phyloP scores from a whole-genome alignment of 352 stramenopile species.

The Phytophthora meadii region DNA sequence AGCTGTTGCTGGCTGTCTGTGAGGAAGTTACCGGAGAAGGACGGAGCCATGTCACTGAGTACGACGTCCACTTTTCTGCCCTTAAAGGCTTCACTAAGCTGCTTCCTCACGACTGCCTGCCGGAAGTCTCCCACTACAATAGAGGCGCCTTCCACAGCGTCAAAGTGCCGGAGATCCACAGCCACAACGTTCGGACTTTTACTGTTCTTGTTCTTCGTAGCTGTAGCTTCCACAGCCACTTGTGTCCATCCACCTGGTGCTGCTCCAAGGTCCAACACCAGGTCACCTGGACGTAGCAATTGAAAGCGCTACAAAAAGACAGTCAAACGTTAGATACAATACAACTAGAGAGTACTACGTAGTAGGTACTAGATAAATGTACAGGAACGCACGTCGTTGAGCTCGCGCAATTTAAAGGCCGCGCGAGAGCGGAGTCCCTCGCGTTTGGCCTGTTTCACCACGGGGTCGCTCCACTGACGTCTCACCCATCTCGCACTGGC shows the following conservation, averaged over 20 bases:
- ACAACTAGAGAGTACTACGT: no score
- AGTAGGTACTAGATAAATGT: background rate
- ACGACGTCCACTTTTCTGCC: conserved; percentile 74
- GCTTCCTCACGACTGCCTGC: conserved; percentile 50
- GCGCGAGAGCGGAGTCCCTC: conserved; percentile 82
- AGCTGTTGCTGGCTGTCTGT: conserved; percentile 82
- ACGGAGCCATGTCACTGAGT: conserved; percentile 90
- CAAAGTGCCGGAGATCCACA: conserved; percentile 76
- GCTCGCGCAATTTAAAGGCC: conserved; percentile 84
- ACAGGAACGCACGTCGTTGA: conserved; percentile 61
- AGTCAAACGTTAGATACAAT: no score
- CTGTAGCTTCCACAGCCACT: conserved; percentile 70
- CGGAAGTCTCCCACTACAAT: conserved; percentile 88
- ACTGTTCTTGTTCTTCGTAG: conserved; percentile 21
- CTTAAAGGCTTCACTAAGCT: conserved; percentile 62
- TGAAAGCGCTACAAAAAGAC: conserved; percentile 32
- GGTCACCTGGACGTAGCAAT: conserved; percentile 66
- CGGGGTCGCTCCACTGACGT: conserved; percentile 84
- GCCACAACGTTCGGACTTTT: conserved; percentile 58
- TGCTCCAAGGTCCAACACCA: conserved; percentile 85
- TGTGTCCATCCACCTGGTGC: conserved; percentile 89
- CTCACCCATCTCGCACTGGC: conserved; percentile 86
- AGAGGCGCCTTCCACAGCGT: conserved; percentile 70
- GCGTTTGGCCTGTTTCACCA: conserved; percentile 87
- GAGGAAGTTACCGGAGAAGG: conserved; percentile 81